These are phyloP conservation scores for Rusavskia elegans DNA, from an alignment of 495 filamentous ascomycete genomes.

Conservation along the genomic window DNA sequence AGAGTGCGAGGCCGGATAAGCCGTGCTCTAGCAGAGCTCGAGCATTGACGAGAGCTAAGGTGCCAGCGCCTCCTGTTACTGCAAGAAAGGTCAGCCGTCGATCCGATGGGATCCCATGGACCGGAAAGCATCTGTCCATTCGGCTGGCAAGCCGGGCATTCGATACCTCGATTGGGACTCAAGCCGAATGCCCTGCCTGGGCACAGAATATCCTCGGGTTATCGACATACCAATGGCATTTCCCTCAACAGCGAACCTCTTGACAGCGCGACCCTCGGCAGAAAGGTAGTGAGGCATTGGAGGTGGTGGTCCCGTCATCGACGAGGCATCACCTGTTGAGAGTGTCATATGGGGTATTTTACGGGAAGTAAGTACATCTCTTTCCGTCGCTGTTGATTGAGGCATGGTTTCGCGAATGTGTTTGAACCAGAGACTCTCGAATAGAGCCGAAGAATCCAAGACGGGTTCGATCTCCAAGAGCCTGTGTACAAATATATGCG, in stretches of 20 bases:
- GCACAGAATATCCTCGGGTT: slow-evolving; percentile 6
- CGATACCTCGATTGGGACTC: neutral
- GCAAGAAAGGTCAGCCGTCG: neutral
- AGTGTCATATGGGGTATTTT: slow-evolving; percentile 45
- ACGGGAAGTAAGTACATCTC: slow-evolving; percentile 37
- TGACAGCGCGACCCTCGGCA: slow-evolving; percentile 30
- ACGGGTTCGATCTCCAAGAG: too few species aligned
- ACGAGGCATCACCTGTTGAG: slow-evolving; percentile 29
- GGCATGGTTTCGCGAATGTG: neutral
- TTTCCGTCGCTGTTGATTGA: slow-evolving; percentile 10
- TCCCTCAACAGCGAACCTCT: slow-evolving; percentile 44
- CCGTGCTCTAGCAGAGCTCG: slow-evolving; percentile 61
- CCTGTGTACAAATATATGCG: too few species aligned
- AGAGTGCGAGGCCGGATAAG: slow-evolving; percentile 38
- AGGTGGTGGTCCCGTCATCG: slow-evolving; percentile 32
- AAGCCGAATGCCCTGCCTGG: neutral
- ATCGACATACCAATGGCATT: slow-evolving; percentile 35
- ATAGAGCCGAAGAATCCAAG: too few species aligned
- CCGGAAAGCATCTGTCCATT: too few species aligned
- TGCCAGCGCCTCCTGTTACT: slow-evolving; percentile 56
- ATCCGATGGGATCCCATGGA: too few species aligned
- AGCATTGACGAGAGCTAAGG: slow-evolving; percentile 41
- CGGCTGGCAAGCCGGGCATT: too few species aligned
- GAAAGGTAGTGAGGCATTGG: slow-evolving; percentile 24
- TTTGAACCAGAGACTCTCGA: too few species aligned